Base-by-base conservation (phyloP, 140 eudicot genomes). In the Flaveria floridana region DNA sequence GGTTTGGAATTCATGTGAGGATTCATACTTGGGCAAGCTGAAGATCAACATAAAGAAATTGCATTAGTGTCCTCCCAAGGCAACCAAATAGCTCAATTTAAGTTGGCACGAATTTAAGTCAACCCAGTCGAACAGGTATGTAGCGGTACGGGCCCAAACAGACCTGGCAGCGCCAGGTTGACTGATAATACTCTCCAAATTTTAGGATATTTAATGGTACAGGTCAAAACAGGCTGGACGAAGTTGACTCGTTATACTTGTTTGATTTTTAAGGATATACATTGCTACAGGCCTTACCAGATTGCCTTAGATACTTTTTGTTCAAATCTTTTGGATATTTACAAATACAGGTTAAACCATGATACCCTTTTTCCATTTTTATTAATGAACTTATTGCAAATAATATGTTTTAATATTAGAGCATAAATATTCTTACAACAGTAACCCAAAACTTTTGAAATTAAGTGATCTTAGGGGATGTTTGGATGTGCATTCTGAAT, bases 1-100 rank as follows among this genome's bases (percentile, higher is more conserved):
- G 8, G 98, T 89, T 70, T 92, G 98, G 81, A 87, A 89, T 71
- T 92, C 98, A 7, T 89, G 96, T 25, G 96, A 92, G 37, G 98
- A 77, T 75, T 92, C 98, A 4, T 89, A 92, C 61, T 81, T 89
- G 18, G 96, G 98, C 83, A 92, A 81, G 80, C 98, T 92, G 88
- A 75, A 19, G 39, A 23, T 37, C 46, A 68, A 42, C 16, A 67
- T 19, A 66, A 19, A 39, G 4, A 42, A 41, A 41, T 1, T 42
- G 10, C 15, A 48, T 34, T 19, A 23, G 77, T 39, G 67, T 46
- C 58, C 59, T 52, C 50, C 13, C 13, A 9, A 44, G 50, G 13
- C 14, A 44, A 44, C 50, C 50, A 44, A 44, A 44, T 44, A 44
- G 50, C 14, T 44, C 50, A 44, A 44, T 13, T 48, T 11, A 48